A percentile compares a stretch with the other conserved stretches of the same genome.
phyloP scores from a whole-genome alignment of 177 flowering plant genomes.

The Vitis hybrid region DNA sequence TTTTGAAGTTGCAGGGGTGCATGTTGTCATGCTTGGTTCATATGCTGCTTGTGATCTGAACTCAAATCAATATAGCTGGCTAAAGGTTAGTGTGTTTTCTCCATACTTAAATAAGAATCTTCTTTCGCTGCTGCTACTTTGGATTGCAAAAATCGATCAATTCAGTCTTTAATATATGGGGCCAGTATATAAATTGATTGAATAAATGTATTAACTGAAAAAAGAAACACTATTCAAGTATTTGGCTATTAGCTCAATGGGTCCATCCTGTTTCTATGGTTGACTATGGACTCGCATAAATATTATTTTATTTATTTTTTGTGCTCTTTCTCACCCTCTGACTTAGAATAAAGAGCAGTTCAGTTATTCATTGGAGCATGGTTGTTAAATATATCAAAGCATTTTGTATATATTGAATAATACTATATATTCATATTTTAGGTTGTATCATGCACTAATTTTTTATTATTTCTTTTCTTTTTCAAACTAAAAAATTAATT shows the following conservation, averaged over 20 bases:
- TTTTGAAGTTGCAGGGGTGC: slow-evolving; percentile 91
- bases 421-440: no score
- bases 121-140: not conserved
- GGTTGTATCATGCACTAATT: no score
- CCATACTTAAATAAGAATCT: not conserved
- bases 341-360: not conserved
- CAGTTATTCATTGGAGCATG: not conserved
- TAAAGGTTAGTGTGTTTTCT: slow-evolving; percentile 60
- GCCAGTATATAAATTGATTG: no score
- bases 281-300: not conserved
- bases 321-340: not conserved
- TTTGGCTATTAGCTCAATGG: no score
- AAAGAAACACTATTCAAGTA: no score
- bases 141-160: not conserved
- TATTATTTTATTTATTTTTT: not conserved
- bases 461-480: no score
- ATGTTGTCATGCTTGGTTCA: slow-evolving; percentile 93
- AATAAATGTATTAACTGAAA: no score
- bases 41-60: slow-evolving; percentile 71
- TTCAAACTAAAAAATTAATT: no score
- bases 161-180: no score
- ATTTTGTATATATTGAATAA: no score
- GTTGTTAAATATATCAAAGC: no score
- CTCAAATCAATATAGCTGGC: slow-evolving; percentile 88
- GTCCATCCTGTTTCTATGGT: not conserved